These are phyloP conservation scores for Peronosclerospora sorghi DNA, from an alignment of 352 stramenopile genomes.

Conservation along the genomic window DNA sequence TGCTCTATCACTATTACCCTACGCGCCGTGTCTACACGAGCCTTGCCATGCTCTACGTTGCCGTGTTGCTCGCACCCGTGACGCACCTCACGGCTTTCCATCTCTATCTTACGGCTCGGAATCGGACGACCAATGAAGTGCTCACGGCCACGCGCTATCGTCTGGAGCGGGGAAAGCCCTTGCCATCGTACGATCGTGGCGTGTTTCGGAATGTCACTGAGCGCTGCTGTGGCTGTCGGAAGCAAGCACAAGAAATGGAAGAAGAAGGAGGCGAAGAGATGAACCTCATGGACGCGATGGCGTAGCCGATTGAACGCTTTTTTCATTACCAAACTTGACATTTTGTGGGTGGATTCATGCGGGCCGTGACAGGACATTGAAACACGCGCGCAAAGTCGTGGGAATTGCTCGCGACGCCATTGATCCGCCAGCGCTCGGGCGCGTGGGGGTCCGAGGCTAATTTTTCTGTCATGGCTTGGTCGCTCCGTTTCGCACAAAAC, in stretches of 20 bases:
- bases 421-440: conserved; percentile 62
- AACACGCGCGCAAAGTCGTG: conserved; percentile 54
- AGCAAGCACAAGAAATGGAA: conserved; percentile 3
- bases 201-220: conserved; percentile 32
- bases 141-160: conserved; percentile 61
- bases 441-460: conserved; percentile 54
- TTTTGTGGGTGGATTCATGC: conserved; percentile 60
- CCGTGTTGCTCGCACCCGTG: conserved; percentile 37
- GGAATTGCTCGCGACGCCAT: conserved; percentile 71
- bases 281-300: no score
- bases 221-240: conserved; percentile 23
- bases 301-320: no score
- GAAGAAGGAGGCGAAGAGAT: conserved; percentile 8
- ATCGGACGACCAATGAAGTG: conserved; percentile 74
- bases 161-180: conserved; percentile 22
- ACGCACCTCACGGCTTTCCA: conserved; percentile 53
- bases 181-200: conserved; percentile 37
- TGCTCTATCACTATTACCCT: conserved; percentile 35
- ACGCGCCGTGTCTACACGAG: conserved; percentile 20
- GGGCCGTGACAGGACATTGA: conserved; percentile 32
- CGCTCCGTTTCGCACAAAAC: conserved; percentile 55
- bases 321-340: conserved; percentile 67
- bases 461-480: conserved; percentile 38
- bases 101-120: conserved; percentile 56
- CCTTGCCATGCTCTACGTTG: conserved; percentile 34